Conservation (phyloP, 2,329 filamentous ascomycete genomes). For the Ceratocystis papillata region DNA sequence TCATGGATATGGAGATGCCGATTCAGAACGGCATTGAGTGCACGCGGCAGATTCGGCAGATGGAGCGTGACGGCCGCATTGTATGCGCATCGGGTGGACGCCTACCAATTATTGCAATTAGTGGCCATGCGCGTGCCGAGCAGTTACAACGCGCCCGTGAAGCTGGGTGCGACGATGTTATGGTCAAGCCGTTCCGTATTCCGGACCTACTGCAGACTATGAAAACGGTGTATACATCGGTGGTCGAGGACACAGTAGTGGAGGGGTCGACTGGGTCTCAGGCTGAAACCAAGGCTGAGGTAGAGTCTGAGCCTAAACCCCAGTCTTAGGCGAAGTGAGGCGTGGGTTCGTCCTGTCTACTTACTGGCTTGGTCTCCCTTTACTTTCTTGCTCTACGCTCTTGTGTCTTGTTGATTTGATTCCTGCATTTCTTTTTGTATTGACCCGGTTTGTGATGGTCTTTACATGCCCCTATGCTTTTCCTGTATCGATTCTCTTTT, state of each 20-base stretch:
- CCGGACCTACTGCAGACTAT: conserved; percentile 51
- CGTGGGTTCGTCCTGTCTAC: not conserved
- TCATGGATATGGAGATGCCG: conserved; percentile 73
- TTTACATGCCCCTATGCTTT: not conserved
- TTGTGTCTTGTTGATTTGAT: not conserved
- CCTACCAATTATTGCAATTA: conserved; percentile 55
- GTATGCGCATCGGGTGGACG: conserved; percentile 36
- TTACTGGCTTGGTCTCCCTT: not conserved
- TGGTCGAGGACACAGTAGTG: conserved; percentile 13
- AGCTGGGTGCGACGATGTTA: conserved; percentile 51
- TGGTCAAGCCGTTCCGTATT: conserved; percentile 62
- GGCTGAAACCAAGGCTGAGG: conserved; percentile 3
- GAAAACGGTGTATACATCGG: conserved; percentile 36
- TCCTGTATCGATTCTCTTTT: not conserved
- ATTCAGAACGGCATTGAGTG: conserved; percentile 60
- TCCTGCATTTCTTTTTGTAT: too few species aligned
- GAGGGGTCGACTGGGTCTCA: not conserved
- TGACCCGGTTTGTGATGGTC: too few species aligned
- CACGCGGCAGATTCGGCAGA: conserved; percentile 51
- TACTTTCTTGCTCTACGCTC: not conserved
- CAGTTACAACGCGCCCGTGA: conserved; percentile 44
- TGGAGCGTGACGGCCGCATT: conserved; percentile 46
- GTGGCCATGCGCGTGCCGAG: conserved; percentile 55
- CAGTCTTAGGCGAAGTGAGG: not conserved
- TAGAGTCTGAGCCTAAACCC: not conserved